phyloP scores from a whole-genome alignment of 2,329 filamentous ascomycete genomes.

The Sodiomyces alkalinus region DNA sequence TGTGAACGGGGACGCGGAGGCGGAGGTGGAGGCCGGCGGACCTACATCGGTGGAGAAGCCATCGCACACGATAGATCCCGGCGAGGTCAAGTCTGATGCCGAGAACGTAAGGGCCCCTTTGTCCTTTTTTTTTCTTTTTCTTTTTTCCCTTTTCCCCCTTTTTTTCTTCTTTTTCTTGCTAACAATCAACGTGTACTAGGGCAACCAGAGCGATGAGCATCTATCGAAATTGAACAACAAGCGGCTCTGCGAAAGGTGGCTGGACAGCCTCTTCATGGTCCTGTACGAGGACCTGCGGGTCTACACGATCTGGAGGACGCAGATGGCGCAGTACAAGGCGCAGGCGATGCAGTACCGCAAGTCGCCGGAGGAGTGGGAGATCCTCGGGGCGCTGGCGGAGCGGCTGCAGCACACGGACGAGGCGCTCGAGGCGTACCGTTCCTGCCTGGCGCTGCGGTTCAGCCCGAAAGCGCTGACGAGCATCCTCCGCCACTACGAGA shows the following conservation, averaged over 20 bases:
- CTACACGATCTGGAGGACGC: conserved; percentile 98
- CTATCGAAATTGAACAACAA: conserved; percentile 94
- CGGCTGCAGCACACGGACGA: conserved; percentile 86
- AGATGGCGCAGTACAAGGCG: conserved; percentile 88
- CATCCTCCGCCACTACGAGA: conserved; percentile 66
- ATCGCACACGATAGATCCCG: conserved; percentile 60
- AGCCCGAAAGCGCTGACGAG: conserved; percentile 85
- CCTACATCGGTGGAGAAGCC: conserved; percentile 67
- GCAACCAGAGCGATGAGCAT: conserved; percentile 49
- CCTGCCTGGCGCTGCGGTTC: conserved; percentile 76
- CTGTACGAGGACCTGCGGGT: conserved; percentile 95
- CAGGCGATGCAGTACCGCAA: conserved; percentile 95
- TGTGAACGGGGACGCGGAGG: conserved; percentile 16
- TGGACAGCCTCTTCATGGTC: conserved; percentile 98
- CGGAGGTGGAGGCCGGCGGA: conserved; percentile 26
- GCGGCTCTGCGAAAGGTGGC: conserved; percentile 89
- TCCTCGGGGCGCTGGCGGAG: conserved; percentile 82
- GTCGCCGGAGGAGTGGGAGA: conserved; percentile 95
- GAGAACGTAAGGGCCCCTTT: conserved; percentile 43
- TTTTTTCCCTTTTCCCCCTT: conserved; percentile 4
- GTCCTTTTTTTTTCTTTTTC: not conserved
- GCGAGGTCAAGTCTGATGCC: conserved; percentile 58
- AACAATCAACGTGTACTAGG: conserved; percentile 23
- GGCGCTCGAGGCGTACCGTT: conserved; percentile 82
- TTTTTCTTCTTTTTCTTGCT: conserved; percentile 4